These are phyloP conservation scores for Ophidiomyces ophidiicola DNA, from an alignment of 2,329 filamentous ascomycete genomes.

Conservation along the genomic window DNA sequence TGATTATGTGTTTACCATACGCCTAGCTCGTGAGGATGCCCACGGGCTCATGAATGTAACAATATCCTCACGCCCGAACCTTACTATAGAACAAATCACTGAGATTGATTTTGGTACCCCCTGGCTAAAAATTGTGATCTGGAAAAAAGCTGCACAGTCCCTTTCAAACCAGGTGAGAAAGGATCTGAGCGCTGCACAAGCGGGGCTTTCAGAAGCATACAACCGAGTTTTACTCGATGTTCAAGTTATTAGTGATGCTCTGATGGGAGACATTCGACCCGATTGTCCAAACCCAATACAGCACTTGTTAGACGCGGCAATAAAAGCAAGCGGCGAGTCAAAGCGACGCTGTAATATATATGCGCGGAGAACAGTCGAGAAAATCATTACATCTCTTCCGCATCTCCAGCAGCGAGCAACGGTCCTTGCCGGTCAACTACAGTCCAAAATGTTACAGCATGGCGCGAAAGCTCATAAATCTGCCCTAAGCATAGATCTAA, in stretches of 20 bases:
- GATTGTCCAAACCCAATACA: constrained; percentile 19
- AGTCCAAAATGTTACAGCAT: constrained; percentile 13
- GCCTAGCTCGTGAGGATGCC: constrained; percentile 39
- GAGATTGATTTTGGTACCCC: constrained; percentile 35
- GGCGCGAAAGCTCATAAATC: constrained; percentile 19
- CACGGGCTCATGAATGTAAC: constrained; percentile 40
- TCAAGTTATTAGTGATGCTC: constrained; percentile 25
- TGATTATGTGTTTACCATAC: constrained; percentile 42
- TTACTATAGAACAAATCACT: constrained; percentile 25
- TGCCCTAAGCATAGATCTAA: constrained; percentile 19
- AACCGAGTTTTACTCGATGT: constrained; percentile 29
- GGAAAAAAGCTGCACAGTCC: constrained; percentile 32
- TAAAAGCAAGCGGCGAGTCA: constrained; percentile 23
- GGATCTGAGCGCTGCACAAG: constrained; percentile 30
- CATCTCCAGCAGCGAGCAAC: constrained; percentile 23
- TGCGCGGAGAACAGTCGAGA: constrained; percentile 24
- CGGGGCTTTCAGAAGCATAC: constrained; percentile 28
- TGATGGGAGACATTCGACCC: constrained; percentile 17
- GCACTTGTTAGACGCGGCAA: constrained; percentile 17
- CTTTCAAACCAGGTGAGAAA: constrained; percentile 27
- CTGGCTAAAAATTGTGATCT: constrained; percentile 37
- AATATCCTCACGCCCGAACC: constrained; percentile 30
- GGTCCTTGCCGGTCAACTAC: constrained; percentile 21
- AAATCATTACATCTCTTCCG: constrained; percentile 24
- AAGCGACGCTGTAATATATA: constrained; percentile 25